phyloP scores from a whole-genome alignment of 106 monocot species.

The Dendrobium huoshanense region DNA sequence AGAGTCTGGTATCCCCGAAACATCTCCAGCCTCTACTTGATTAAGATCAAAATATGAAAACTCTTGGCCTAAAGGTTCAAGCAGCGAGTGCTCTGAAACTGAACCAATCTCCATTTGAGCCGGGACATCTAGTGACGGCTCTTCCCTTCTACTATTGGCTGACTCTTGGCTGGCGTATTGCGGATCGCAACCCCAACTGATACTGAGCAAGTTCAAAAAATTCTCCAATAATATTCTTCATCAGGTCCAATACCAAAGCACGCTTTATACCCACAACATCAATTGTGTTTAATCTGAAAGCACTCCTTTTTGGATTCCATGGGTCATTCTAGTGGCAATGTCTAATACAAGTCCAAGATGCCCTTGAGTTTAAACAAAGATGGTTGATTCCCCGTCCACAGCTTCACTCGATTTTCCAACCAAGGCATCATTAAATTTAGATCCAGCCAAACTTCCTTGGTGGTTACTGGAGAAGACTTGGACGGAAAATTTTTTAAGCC shows the following conservation, averaged over 20 bases:
- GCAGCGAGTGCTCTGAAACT: neutral
- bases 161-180: neutral
- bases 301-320: no score
- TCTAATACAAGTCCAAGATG: neutral
- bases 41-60: conserved; percentile 6
- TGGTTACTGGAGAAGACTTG: conserved; percentile 6
- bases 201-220: neutral
- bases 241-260: neutral
- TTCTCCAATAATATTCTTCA: neutral
- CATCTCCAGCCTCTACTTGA: neutral
- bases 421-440: neutral
- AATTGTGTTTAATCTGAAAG: neutral
- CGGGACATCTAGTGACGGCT: neutral
- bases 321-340: neutral
- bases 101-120: conserved; percentile 3
- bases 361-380: neutral
- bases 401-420: neutral
- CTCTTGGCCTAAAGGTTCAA: neutral
- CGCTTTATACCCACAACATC: no score
- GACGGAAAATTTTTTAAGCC: conserved; percentile 39
- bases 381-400: neutral
- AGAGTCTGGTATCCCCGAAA: neutral
- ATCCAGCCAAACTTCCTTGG: conserved; percentile 5
- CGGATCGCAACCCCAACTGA: neutral
- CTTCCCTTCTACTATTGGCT: neutral